Conservation (phyloP, 805 yeast species). For the Lipomyces spencermartinsiae region DNA sequence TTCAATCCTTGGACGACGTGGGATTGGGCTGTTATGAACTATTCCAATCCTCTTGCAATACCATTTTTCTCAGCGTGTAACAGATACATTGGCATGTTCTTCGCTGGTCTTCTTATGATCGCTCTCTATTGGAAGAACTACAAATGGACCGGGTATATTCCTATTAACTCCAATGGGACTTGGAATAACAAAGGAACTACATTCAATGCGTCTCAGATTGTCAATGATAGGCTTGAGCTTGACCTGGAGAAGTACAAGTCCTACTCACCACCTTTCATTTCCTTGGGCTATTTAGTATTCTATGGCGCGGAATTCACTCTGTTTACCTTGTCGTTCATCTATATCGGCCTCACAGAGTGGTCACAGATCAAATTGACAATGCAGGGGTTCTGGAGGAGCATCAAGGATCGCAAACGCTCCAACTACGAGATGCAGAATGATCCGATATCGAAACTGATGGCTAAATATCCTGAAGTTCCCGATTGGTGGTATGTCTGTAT, state of each 20-base stretch:
- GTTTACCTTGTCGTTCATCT: slow-evolving; percentile 59
- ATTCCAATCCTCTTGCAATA: slow-evolving; percentile 46
- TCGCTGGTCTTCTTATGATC: slow-evolving; percentile 59
- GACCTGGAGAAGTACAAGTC: slow-evolving; percentile 55
- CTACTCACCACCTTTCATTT: slow-evolving; percentile 68
- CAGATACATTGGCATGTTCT: slow-evolving; percentile 51
- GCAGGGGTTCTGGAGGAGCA: slow-evolving; percentile 57
- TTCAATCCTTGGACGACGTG: slow-evolving; percentile 55
- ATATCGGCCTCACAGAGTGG: slow-evolving; percentile 53
- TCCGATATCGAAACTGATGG: slow-evolving; percentile 58
- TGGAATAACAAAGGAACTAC: slow-evolving; percentile 58
- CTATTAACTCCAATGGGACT: slow-evolving; percentile 54
- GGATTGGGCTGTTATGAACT: slow-evolving; percentile 51
- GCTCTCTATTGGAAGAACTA: slow-evolving; percentile 60
- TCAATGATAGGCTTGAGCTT: slow-evolving; percentile 54
- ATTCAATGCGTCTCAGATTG: slow-evolving; percentile 59
- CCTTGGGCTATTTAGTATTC: slow-evolving; percentile 57
- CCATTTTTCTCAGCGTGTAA: slow-evolving; percentile 47
- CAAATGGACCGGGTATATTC: slow-evolving; percentile 62
- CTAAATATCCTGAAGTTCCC: slow-evolving; percentile 68
- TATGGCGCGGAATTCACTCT: slow-evolving; percentile 60
- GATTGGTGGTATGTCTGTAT: slow-evolving; percentile 57
- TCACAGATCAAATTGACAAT: slow-evolving; percentile 51
- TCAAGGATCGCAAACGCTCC: slow-evolving; percentile 42
- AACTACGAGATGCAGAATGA: slow-evolving; percentile 10